Percentiles rank a stretch among this genome's conserved stretches.
These are phyloP conservation scores for Viola odorata DNA, from an alignment of 345 rosid genomes.

Conservation along the genomic window DNA sequence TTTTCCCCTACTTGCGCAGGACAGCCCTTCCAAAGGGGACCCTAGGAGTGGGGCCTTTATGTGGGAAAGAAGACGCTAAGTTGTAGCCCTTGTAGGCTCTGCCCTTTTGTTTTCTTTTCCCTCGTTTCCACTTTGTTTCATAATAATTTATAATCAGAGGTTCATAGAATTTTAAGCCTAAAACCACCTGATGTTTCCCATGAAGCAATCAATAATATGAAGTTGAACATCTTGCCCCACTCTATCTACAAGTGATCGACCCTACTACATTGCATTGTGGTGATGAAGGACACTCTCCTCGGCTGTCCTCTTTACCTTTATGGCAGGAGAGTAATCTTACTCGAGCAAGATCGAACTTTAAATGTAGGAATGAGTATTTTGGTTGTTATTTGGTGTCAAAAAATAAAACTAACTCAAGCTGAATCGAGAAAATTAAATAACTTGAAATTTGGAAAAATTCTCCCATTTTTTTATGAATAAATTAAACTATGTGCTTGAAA, in stretches of 20 bases:
- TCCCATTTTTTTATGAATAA: background rate
- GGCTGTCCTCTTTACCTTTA: too few species aligned
- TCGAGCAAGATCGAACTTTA: too few species aligned
- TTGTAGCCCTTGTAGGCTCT: background rate
- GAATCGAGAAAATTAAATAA: too few species aligned
- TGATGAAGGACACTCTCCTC: too few species aligned
- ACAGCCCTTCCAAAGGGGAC: slow-evolving; percentile 2
- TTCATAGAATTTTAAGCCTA: background rate
- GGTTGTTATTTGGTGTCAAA: too few species aligned
- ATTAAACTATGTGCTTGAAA: background rate
- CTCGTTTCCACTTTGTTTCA: background rate
- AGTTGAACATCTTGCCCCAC: background rate
- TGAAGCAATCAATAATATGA: background rate
- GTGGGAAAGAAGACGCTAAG: background rate
- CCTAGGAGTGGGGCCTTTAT: slow-evolving; percentile 12
- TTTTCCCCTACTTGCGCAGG: slow-evolving; percentile 1
- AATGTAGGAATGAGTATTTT: too few species aligned
- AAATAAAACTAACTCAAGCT: too few species aligned
- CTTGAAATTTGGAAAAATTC: background rate
- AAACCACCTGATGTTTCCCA: background rate
- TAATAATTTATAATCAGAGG: too few species aligned
- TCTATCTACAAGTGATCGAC: too few species aligned
- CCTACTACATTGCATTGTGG: too few species aligned
- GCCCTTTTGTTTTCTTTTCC: background rate
- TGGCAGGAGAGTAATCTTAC: too few species aligned